Evolutionary conservation across 495 filamentous ascomycete genomes (phyloP).

Genomic region (Penicillium cosmopolitanum): DNA sequence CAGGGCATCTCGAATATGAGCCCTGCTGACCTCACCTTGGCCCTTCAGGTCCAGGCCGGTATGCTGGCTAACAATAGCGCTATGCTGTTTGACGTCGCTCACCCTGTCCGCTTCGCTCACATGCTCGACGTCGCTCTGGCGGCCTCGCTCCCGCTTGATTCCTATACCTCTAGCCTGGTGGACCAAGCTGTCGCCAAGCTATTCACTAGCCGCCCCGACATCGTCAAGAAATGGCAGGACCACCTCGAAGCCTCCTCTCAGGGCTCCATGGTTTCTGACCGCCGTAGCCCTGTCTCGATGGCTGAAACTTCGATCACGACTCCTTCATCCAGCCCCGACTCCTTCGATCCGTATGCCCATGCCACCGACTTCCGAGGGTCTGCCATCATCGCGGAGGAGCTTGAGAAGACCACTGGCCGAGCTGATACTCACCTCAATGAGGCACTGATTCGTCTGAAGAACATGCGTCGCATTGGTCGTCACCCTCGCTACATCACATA

Average conservation of each 20-base stretch:
- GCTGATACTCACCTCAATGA: conserved; percentile 76
- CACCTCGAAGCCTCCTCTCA: conserved; percentile 49
- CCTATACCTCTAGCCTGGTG: conserved; percentile 54
- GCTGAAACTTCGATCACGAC: conserved; percentile 40
- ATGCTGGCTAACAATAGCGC: conserved; percentile 55
- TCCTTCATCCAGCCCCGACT: conserved; percentile 66
- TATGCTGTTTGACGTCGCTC: conserved; percentile 53
- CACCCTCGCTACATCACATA: conserved; percentile 96
- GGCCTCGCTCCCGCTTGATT: conserved; percentile 51
- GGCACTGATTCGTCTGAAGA: conserved; percentile 78
- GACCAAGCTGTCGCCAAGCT: conserved; percentile 61
- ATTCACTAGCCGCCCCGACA: conserved; percentile 55
- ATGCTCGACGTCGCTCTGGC: conserved; percentile 59
- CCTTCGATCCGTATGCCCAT: conserved; percentile 85
- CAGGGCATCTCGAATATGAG: conserved; percentile 60
- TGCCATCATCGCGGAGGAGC: conserved; percentile 80
- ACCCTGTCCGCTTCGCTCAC: conserved; percentile 63
- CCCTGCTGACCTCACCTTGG: conserved; percentile 59
- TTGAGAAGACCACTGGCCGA: conserved; percentile 72
- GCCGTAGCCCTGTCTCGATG: conserved; percentile 45
- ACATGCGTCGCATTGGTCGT: conserved; percentile 88
- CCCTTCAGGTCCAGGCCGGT: conserved; percentile 66
- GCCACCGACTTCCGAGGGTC: conserved; percentile 93
- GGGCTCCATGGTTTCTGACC: conserved; percentile 36
- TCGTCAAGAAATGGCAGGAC: conserved; percentile 61